A percentile compares a stretch with the other conserved stretches of the same genome.
These are phyloP conservation scores for Closterium sp. DNA, from an alignment of 139 green algal genomes.

Conservation along the genomic window DNA sequence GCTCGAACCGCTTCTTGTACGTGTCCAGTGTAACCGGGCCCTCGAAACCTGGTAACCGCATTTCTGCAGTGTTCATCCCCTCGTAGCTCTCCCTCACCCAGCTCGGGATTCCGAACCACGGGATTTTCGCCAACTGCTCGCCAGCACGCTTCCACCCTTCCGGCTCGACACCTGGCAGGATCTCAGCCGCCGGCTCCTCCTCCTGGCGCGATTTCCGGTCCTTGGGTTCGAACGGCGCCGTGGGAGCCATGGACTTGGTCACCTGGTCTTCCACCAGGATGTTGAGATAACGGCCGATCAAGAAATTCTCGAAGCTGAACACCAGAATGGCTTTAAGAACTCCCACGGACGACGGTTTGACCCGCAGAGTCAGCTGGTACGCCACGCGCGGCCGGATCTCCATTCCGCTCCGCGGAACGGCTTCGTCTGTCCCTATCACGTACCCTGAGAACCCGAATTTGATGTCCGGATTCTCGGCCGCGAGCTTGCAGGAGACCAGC, in stretches of 20 bases:
- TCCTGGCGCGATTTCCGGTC: background rate
- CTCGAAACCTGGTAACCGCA: background rate
- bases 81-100: background rate
- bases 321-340: background rate
- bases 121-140: background rate
- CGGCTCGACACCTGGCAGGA: background rate
- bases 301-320: background rate
- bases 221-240: background rate
- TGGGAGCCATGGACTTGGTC: background rate
- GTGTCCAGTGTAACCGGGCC: background rate
- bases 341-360: background rate
- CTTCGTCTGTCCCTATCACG: background rate
- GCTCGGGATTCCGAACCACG: background rate
- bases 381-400: background rate
- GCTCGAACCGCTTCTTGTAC: constrained; percentile 8
- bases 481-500: background rate
- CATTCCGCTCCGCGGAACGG: background rate
- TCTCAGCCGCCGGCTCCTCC: background rate
- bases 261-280: background rate
- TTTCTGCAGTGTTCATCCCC: background rate
- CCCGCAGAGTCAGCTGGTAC: background rate
- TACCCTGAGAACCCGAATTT: background rate
- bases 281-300: background rate
- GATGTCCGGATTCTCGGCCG: background rate
- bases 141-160: background rate